phyloP scores from a whole-genome alignment of 2,329 filamentous ascomycete genomes.

The Colletotrichum sp. region DNA sequence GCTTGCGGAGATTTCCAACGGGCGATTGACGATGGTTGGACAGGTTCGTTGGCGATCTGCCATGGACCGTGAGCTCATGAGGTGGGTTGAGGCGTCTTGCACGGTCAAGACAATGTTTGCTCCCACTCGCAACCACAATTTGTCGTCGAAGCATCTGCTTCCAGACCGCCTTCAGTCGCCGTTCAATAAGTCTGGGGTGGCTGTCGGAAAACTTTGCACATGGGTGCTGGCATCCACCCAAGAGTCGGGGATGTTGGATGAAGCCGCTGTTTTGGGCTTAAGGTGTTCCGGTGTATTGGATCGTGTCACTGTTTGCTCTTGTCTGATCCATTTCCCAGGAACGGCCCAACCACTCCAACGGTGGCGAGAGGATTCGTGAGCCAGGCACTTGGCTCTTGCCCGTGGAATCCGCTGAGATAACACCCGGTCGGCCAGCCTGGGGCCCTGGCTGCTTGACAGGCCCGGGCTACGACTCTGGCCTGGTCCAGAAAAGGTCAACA shows the following conservation, averaged over 20 bases:
- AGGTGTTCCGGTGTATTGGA: constrained; percentile 19
- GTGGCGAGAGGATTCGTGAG: constrained; percentile 18
- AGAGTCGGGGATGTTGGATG: constrained; percentile 2
- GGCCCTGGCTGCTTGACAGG: constrained; percentile 9
- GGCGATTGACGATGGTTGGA: constrained; percentile 1
- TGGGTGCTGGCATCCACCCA: background rate
- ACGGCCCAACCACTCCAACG: constrained; percentile 21
- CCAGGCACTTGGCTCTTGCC: constrained; percentile 21
- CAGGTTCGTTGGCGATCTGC: background rate
- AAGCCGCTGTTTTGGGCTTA: constrained; percentile 18
- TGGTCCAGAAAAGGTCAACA: constrained; percentile 7
- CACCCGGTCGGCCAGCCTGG: constrained; percentile 8
- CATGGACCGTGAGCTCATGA: background rate
- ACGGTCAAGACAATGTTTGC: background rate
- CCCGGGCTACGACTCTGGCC: constrained; percentile 4
- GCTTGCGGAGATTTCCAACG: background rate
- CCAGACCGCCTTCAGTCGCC: background rate
- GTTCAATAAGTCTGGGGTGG: background rate
- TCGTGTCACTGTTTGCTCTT: constrained; percentile 13
- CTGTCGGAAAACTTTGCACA: constrained; percentile 1
- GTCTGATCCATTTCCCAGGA: constrained; percentile 12
- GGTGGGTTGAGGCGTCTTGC: background rate
- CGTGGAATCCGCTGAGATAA: constrained; percentile 12
- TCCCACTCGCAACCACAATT: background rate
- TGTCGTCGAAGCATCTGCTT: background rate